These are phyloP conservation scores for Asterochloris sp. DNA, from an alignment of 139 green algal genomes.

Conservation along the genomic window DNA sequence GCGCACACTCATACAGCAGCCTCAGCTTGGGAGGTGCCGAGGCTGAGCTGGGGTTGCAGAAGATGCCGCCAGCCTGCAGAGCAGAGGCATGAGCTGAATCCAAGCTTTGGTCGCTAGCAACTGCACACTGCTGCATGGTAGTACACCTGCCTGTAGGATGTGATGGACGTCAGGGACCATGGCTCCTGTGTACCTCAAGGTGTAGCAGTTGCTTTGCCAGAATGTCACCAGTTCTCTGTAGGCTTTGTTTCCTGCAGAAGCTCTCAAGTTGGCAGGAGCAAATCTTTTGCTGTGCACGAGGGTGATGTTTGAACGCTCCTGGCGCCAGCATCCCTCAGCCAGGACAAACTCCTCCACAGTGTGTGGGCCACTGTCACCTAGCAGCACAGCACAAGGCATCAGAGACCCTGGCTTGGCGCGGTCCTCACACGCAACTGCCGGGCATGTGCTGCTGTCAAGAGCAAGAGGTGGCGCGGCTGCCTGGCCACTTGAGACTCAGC, in stretches of 20 bases:
- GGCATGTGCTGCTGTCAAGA: not conserved
- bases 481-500: not conserved
- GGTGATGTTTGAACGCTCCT: constrained; percentile 21
- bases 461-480: not conserved
- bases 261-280: constrained; percentile 77
- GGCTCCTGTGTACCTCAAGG: constrained; percentile 67
- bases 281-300: constrained; percentile 42
- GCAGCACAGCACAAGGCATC: not conserved
- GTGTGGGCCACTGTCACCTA: not conserved
- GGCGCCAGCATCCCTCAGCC: constrained; percentile 21
- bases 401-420: too few relatives aligned
- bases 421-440: not conserved
- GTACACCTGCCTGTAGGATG: constrained; percentile 44
- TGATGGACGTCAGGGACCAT: constrained; percentile 87
- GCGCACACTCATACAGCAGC: constrained; percentile 80
- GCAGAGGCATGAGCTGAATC: not conserved
- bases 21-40: constrained; percentile 72
- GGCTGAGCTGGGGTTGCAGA: constrained; percentile 69
- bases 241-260: constrained; percentile 42
- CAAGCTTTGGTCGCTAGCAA: not conserved
- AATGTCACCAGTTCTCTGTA: constrained; percentile 58
- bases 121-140: not conserved
- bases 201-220: constrained; percentile 56
- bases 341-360: constrained; percentile 44
- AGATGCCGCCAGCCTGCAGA: constrained; percentile 74